Evolutionary conservation across 192 early-diverging fungal genomes (phyloP), one percentile per base, ranked within the genome.

Genomic region (Umbelopsis sp.): DNA sequence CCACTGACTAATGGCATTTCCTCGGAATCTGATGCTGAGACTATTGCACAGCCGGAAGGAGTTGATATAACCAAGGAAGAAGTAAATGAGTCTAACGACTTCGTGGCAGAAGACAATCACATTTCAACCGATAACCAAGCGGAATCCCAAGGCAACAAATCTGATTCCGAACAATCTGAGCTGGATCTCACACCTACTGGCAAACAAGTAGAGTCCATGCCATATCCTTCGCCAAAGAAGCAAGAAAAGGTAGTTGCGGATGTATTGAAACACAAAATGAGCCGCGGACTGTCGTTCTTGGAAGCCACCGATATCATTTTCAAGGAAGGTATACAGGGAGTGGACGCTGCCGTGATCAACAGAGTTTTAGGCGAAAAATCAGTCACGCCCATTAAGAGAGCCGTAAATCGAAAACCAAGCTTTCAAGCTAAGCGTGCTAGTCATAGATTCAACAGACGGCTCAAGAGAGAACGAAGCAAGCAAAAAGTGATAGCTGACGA

Each of bases 221-320:
- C 56, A 62, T 62, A n/a, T 62, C 56, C 56, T 6, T 62, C 56
- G 32, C 56, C 56, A 34, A 36, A 32, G 31, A 62, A 36, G 8
- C 56, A 62, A 34, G 56, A 62, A 34, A 29, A 20, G 14, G 56
- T 62, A 6, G 56, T 62, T 17, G 56, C 56, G 26, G 56, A 62
- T 34, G 56, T 62, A 1, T 32, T 62, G 12, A 62, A 62, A 32
- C 31, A 62, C 26, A 62, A 62, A 62, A 62, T 62, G 56, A 62
- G 56, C 26, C 56, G 31, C 0, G 56, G 56, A 4, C 31, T 34
- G 17, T 34, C 8, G 12, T 62, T 62, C 8, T 16, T 62, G 31
- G 56, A 62, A 17, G 56, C 56, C 2, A 62, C 56, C 11, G 31
- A 29, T 29, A 12, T 17, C 14, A 62, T 62, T 32, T 62, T 62